A percentile compares a stretch with the other conserved stretches of the same genome.
phyloP scores from a whole-genome alignment of 1,139 yeast genomes.

The Blastobotrys persicus region DNA sequence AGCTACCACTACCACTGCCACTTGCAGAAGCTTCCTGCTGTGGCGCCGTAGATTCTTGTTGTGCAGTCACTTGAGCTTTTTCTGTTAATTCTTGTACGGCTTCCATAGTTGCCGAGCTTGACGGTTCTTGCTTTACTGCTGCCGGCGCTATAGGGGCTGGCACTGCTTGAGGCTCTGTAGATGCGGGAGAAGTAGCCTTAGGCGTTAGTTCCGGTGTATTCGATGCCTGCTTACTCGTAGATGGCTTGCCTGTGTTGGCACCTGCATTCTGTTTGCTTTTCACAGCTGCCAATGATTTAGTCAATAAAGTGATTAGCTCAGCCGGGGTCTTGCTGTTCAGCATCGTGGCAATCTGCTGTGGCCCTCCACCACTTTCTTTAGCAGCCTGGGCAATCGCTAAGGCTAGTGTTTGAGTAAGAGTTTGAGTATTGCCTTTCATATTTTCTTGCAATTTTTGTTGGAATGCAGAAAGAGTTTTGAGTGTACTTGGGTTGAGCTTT shows the following conservation, averaged over 20 bases:
- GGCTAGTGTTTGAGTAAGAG: constrained; percentile 88
- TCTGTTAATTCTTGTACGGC: not conserved
- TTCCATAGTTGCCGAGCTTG: constrained; percentile 8
- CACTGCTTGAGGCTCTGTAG: not conserved
- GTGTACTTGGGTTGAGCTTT: constrained; percentile 36
- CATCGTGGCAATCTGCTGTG: constrained; percentile 57
- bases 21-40: constrained; percentile 9
- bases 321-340: constrained; percentile 86
- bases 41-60: constrained; percentile 1
- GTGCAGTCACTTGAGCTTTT: constrained; percentile 5
- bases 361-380: constrained; percentile 72
- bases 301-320: constrained; percentile 77
- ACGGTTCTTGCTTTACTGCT: constrained; percentile 4
- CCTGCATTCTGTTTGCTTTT: constrained; percentile 18
- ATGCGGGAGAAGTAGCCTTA: not conserved
- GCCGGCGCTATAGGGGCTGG: constrained; percentile 7
- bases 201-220: not conserved
- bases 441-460: constrained; percentile 40
- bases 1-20: constrained; percentile 7
- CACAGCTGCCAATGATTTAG: constrained; percentile 68
- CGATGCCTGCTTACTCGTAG: not conserved
- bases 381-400: constrained; percentile 93
- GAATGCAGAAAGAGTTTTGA: constrained; percentile 35
- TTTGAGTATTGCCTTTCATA: constrained; percentile 44
- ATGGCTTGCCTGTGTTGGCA: constrained; percentile 1